These are phyloP conservation scores for Stellera chamaejasme DNA, from an alignment of 345 rosid species.

Conservation along the genomic window DNA sequence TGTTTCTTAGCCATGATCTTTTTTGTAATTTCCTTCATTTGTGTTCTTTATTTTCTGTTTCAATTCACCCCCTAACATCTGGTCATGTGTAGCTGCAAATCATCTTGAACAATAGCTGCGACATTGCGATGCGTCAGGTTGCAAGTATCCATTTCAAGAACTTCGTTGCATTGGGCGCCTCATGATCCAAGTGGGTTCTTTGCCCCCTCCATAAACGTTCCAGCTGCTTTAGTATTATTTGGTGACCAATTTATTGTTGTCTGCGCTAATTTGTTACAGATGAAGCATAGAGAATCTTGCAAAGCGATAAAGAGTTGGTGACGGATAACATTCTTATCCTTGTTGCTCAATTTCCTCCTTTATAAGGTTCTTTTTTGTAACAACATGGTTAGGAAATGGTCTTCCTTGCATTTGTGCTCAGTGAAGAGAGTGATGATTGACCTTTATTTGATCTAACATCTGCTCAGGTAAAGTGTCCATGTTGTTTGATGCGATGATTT, in stretches of 20 bases:
- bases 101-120: conserved; percentile 63
- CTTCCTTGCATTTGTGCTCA: too few relatives aligned
- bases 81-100: conserved; percentile 75
- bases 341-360: conserved; percentile 70
- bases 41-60: conserved; percentile 29
- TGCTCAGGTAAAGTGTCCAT: too few relatives aligned
- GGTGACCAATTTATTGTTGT: not conserved
- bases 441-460: too few relatives aligned
- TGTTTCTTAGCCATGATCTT: not conserved
- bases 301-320: conserved; percentile 62
- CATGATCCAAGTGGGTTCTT: conserved; percentile 34
- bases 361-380: conserved; percentile 48
- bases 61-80: conserved; percentile 81
- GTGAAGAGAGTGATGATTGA: too few relatives aligned
- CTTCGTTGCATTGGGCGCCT: conserved; percentile 74
- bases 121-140: conserved; percentile 77
- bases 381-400: too few relatives aligned
- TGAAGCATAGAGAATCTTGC: conserved; percentile 50
- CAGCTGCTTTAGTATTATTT: not conserved
- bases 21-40: not conserved
- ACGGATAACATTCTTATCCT: conserved; percentile 73
- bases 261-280: conserved; percentile 15
- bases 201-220: not conserved
- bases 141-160: conserved; percentile 93
- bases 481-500: too few relatives aligned